These are phyloP conservation scores for Fusarium chuoi DNA, from an alignment of 2,329 filamentous ascomycete species.

Conservation along the genomic window DNA sequence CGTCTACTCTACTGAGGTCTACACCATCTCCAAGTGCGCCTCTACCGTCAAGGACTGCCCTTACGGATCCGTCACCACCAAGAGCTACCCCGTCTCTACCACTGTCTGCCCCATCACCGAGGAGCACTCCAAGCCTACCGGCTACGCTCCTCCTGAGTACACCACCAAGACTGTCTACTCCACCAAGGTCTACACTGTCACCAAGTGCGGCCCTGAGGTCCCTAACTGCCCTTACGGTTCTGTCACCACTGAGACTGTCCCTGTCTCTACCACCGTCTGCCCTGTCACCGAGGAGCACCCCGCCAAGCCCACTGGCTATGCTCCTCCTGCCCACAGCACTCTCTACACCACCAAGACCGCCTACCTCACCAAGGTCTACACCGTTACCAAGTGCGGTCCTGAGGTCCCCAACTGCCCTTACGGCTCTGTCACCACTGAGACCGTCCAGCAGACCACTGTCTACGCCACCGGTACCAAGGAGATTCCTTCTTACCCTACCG, in stretches of 20 bases:
- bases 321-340: conserved; percentile 34
- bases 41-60: conserved; percentile 48
- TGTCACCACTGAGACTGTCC: conserved; percentile 39
- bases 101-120: conserved; percentile 35
- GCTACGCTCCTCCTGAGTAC: conserved; percentile 47
- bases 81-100: conserved; percentile 33
- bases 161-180: conserved; percentile 42
- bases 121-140: conserved; percentile 31
- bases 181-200: conserved; percentile 48
- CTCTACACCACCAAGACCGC: conserved; percentile 47
- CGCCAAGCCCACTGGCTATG: conserved; percentile 25
- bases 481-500: conserved; percentile 35
- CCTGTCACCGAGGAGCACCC: conserved; percentile 23
- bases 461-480: conserved; percentile 27
- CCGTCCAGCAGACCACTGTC: conserved; percentile 18
- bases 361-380: conserved; percentile 48
- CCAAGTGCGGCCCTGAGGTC: conserved; percentile 43
- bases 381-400: conserved; percentile 47
- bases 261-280: conserved; percentile 10
- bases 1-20: conserved; percentile 28
- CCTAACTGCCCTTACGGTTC: conserved; percentile 46
- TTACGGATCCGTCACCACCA: conserved; percentile 27
- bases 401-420: conserved; percentile 46
- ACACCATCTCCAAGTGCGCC: conserved; percentile 31
- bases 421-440: conserved; percentile 45